Conservation (phyloP, 129 eudicot species). For the Cynara cardunculus region DNA sequence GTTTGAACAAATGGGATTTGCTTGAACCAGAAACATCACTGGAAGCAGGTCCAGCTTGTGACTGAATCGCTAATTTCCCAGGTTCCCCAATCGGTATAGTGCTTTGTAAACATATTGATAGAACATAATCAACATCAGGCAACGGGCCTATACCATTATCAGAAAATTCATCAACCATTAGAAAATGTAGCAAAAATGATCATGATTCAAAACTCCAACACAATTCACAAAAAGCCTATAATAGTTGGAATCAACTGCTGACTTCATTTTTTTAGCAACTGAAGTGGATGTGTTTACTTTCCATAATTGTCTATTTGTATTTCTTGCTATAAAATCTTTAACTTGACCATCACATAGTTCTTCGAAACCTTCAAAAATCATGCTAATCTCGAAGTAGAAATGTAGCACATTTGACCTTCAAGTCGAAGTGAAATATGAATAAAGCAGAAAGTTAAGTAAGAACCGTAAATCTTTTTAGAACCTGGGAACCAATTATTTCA, state of each 20-base stretch:
- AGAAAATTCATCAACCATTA: slow-evolving; percentile 9
- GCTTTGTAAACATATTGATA: slow-evolving; percentile 87
- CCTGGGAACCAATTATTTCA: background rate
- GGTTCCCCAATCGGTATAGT: slow-evolving; percentile 40
- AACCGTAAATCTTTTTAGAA: background rate
- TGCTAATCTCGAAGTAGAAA: background rate
- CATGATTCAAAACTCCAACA: background rate
- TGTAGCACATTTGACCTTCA: slow-evolving; percentile 1
- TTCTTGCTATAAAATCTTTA: too few relatives aligned
- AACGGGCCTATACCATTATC: slow-evolving; percentile 65
- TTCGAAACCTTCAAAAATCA: too few relatives aligned
- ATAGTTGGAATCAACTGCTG: background rate
- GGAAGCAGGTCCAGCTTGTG: slow-evolving; percentile 54
- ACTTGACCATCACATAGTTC: too few relatives aligned
- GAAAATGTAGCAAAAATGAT: background rate
- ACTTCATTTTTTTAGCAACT: background rate
- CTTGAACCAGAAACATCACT: slow-evolving; percentile 67
- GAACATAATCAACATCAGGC: slow-evolving; percentile 85
- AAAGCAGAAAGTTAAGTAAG: background rate
- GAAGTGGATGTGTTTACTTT: background rate
- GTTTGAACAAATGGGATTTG: slow-evolving; percentile 51
- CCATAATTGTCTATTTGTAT: too few relatives aligned
- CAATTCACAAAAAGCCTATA: background rate
- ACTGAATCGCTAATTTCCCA: slow-evolving; percentile 34
- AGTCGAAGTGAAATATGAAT: slow-evolving; percentile 1